Base-by-base conservation (phyloP, 2,329 filamentous ascomycete genomes). In the Ustulina deusta region DNA sequence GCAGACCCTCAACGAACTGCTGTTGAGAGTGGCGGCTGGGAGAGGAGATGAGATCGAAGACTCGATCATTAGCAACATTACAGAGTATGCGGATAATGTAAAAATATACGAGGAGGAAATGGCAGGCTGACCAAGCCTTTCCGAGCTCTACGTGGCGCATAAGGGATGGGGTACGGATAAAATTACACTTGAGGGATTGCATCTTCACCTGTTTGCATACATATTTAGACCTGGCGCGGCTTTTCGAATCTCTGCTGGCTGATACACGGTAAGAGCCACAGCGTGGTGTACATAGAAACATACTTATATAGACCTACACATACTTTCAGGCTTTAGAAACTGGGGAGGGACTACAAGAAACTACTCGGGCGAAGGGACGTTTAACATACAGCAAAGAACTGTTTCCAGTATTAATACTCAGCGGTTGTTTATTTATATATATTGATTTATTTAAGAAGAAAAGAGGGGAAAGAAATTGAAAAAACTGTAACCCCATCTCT, bases 1-100 rank as follows among this genome's bases (percentile, higher is more conserved):
- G 34, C 90, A 94, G 72, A 93, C 89, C 36, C 84, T 99, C 29
- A 99, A 99, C 75, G 96, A 99, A 79, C 82, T 98, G 57, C 91
- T 99, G 55, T 80, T 99, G 66, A 86, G 90, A 60, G 91, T 99
- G 10, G 96, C 93, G 0, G 94, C 93, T 0, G 96, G 96, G 0
- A 90, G 89, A 73, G 96, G 96, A 4, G 87, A 94, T 66, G 85
- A 89, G 32, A 95, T 99, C 71, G 83, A 91, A 56, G 89, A 97
- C 69, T 89, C 87, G 54, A 88, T 97, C 25, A 86, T 93, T 61
- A 97, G 93, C 71, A 91, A 92, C 68, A 98, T 99, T 69, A 82
- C 80, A 40, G 87, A 93, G 75, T 97, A 97, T 79, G 90, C 94
- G 0, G 90, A 91, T 38, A 93, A 90, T 74, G 93, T 97, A 29